Evolutionary conservation across 148 eudicot genomes (phyloP).

Genomic region (Camellia sinensis): DNA sequence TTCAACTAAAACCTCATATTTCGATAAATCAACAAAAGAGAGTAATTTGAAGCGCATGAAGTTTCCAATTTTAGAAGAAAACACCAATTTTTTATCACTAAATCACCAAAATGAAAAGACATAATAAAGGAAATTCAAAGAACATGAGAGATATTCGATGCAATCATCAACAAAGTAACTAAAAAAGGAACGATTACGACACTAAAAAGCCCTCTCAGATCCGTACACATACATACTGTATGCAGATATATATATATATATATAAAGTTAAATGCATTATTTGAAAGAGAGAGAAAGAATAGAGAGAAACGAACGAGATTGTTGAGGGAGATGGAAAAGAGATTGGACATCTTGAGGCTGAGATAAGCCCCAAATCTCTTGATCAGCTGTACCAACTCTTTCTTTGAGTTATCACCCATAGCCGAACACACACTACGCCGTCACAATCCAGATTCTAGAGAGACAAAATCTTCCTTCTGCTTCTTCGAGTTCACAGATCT

Average conservation of each 20-base stretch:
- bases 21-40: not conserved
- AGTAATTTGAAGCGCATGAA: not conserved
- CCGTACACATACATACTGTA: not conserved
- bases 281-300: not conserved
- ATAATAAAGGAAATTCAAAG: not conserved
- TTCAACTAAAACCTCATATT: not conserved
- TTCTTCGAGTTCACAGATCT: not conserved
- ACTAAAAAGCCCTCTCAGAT: not conserved
- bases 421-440: not conserved
- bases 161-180: not conserved
- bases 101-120: not conserved
- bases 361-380: constrained; percentile 61
- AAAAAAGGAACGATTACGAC: not conserved
- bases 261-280: not conserved
- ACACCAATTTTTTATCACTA: not conserved
- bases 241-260: not conserved
- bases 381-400: constrained; percentile 56
- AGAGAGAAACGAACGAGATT: constrained; percentile 33
- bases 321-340: constrained; percentile 31
- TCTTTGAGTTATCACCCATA: constrained; percentile 68
- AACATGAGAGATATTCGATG: not conserved
- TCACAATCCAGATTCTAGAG: not conserved
- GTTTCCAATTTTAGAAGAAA: not conserved
- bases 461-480: no score
- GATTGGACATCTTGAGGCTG: constrained; percentile 56